Evolutionary conservation across 345 rosid species (phyloP).

Genomic region (Viola odorata): DNA sequence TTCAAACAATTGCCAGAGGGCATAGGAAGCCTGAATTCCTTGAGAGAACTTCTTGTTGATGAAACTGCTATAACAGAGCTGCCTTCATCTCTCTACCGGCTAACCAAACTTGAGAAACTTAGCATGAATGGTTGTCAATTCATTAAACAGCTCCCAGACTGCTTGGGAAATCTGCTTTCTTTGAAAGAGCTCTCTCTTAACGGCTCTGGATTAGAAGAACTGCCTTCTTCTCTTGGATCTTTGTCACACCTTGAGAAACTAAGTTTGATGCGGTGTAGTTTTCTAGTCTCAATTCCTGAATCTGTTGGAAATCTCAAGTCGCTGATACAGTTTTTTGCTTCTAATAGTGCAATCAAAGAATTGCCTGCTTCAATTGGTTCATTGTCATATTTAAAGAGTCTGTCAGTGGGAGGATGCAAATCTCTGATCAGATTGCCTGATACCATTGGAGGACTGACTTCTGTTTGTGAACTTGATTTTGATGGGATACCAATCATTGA

Average conservation of each 20-base stretch:
- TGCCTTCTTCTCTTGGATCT: slow-evolving; percentile 33
- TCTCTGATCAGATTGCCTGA: slow-evolving; percentile 36
- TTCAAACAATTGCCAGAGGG: slow-evolving; percentile 36
- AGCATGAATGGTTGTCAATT: slow-evolving; percentile 25
- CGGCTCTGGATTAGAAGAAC: slow-evolving; percentile 27
- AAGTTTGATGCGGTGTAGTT: slow-evolving; percentile 27
- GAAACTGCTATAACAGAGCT: slow-evolving; percentile 33
- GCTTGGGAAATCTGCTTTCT: slow-evolving; percentile 30
- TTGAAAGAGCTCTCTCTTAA: slow-evolving; percentile 35
- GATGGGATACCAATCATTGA: slow-evolving; percentile 20
- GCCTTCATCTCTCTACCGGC: slow-evolving; percentile 36
- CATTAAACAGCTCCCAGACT: slow-evolving; percentile 30
- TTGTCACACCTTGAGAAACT: slow-evolving; percentile 37
- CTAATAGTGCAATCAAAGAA: slow-evolving; percentile 21
- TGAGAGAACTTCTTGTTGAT: slow-evolving; percentile 41
- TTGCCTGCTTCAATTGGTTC: slow-evolving; percentile 42
- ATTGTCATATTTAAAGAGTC: slow-evolving; percentile 27
- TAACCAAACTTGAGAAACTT: slow-evolving; percentile 40
- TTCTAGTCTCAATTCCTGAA: slow-evolving; percentile 30
- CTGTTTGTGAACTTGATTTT: slow-evolving; percentile 22
- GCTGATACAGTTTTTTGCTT: slow-evolving; percentile 20
- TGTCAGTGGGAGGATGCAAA: slow-evolving; percentile 23
- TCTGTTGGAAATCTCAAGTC: slow-evolving; percentile 32
- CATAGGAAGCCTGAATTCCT: slow-evolving; percentile 37
- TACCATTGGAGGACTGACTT: slow-evolving; percentile 34